A percentile compares a stretch with the other conserved stretches of the same genome.
Conservation (phyloP, 768 basidiomycete species). For the Coprinellus aureogranulatus region DNA sequence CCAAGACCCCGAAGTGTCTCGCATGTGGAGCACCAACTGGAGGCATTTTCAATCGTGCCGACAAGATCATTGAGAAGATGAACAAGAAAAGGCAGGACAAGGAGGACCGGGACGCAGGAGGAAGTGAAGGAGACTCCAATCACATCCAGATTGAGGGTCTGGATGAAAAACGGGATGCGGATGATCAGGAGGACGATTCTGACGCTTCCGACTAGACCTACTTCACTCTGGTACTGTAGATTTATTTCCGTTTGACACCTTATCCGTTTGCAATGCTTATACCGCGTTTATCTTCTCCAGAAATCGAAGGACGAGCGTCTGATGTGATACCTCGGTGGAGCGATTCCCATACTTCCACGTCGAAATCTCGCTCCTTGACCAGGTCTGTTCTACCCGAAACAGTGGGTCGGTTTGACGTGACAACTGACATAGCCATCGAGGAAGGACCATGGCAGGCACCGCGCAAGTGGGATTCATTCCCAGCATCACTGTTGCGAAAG, state of each 20-base stretch:
- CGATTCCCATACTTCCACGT: background rate
- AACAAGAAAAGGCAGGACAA: conserved; percentile 67
- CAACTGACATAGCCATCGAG: conserved; percentile 6
- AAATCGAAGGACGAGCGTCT: too few relatives aligned
- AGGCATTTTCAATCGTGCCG: conserved; percentile 95
- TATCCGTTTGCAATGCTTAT: too few relatives aligned
- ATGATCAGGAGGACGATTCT: conserved; percentile 34
- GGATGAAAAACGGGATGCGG: conserved; percentile 18
- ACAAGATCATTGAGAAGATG: conserved; percentile 87
- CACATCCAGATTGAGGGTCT: conserved; percentile 64
- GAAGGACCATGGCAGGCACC: background rate
- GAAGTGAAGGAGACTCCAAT: conserved; percentile 35
- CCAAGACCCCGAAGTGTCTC: conserved; percentile 91
- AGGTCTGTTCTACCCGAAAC: background rate
- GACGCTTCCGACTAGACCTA: conserved; percentile 26
- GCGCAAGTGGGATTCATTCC: background rate
- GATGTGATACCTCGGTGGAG: background rate
- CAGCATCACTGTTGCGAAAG: background rate
- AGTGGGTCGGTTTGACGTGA: conserved; percentile 1
- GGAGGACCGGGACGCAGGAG: conserved; percentile 43
- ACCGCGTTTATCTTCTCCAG: too few relatives aligned
- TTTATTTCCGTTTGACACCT: background rate
- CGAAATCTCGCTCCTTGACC: background rate
- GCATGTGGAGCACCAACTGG: conserved; percentile 92
- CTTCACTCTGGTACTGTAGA: background rate